Evolutionary conservation across 1,284 basidiomycete species (phyloP).

Genomic region (Malassezia sp.): DNA sequence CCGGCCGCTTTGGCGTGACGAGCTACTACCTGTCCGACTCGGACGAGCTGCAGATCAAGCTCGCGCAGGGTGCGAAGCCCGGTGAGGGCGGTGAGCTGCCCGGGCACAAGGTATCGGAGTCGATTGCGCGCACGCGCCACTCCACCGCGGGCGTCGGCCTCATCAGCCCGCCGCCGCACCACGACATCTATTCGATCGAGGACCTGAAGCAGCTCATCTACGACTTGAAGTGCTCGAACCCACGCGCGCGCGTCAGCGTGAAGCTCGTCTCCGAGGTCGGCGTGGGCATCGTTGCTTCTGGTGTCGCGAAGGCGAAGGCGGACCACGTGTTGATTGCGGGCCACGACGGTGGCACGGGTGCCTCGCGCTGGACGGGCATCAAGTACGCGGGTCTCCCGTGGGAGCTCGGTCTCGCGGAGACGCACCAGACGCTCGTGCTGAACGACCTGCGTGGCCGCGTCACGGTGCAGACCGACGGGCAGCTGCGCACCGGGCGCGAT

Average conservation of each 20-base stretch:
- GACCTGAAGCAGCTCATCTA: conserved; percentile 44
- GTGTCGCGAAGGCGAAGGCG: conserved; percentile 44
- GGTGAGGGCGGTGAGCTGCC: conserved; percentile 45
- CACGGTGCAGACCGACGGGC: conserved; percentile 40
- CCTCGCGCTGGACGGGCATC: conserved; percentile 42
- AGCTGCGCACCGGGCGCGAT: conserved; percentile 36
- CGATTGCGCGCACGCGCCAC: conserved; percentile 42
- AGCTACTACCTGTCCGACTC: conserved; percentile 40
- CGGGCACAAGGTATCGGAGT: conserved; percentile 43
- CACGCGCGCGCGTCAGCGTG: conserved; percentile 36
- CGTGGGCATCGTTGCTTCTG: conserved; percentile 40
- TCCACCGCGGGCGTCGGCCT: conserved; percentile 42
- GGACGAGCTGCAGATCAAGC: conserved; percentile 45
- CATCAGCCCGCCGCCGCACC: conserved; percentile 40
- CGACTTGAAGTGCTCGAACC: conserved; percentile 43
- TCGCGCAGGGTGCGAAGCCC: conserved; percentile 44
- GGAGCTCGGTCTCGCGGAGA: conserved; percentile 43
- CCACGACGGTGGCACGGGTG: conserved; percentile 44
- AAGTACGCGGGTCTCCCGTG: conserved; percentile 44
- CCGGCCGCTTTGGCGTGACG: conserved; percentile 42
- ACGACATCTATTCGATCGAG: conserved; percentile 45
- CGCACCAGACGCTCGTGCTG: conserved; percentile 41
- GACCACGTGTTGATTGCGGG: conserved; percentile 42
- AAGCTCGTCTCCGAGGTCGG: conserved; percentile 44
- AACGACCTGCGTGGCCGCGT: conserved; percentile 43